Evolutionary conservation across 2,329 filamentous ascomycete species (phyloP).

Genomic region (Ustulina deusta): DNA sequence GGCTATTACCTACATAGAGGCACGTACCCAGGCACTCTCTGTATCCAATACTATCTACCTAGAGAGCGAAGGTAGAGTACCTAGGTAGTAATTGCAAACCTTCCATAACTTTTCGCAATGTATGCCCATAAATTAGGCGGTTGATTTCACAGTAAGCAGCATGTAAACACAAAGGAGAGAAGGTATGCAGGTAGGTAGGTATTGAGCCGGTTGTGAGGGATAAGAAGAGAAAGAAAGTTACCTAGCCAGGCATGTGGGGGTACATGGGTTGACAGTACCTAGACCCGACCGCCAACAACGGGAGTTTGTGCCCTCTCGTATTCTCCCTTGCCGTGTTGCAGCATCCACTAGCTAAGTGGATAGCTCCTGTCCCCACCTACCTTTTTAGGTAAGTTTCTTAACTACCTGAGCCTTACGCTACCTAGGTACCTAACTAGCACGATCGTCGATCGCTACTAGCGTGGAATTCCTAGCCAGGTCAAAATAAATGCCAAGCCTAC

Average conservation of each 20-base stretch:
- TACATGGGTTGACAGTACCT: too few species aligned
- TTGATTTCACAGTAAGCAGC: neutral
- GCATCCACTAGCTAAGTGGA: conserved; percentile 30
- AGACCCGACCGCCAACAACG: neutral
- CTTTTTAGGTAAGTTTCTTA: conserved; percentile 40
- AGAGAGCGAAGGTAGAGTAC: too few species aligned
- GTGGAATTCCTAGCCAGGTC: too few species aligned
- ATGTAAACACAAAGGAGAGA: neutral
- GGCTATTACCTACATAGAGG: too few species aligned
- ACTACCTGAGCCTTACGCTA: too few species aligned
- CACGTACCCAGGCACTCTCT: too few species aligned
- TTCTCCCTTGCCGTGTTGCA: conserved; percentile 41
- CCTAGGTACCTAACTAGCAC: too few species aligned
- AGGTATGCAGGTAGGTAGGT: too few species aligned
- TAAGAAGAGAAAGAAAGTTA: neutral
- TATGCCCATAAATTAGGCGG: neutral
- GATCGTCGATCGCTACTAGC: conserved; percentile 43
- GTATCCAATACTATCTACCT: too few species aligned
- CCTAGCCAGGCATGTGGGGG: neutral
- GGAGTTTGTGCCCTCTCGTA: conserved; percentile 37
- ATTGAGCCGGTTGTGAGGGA: neutral
- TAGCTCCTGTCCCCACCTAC: conserved; percentile 41
- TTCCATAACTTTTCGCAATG: too few species aligned
- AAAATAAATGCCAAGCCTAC: too few species aligned
- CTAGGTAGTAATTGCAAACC: too few species aligned